Percentiles rank a stretch among this genome's conserved stretches.
Conservation (phyloP, 345 rosid genomes). For the Eucalyptus sp. region DNA sequence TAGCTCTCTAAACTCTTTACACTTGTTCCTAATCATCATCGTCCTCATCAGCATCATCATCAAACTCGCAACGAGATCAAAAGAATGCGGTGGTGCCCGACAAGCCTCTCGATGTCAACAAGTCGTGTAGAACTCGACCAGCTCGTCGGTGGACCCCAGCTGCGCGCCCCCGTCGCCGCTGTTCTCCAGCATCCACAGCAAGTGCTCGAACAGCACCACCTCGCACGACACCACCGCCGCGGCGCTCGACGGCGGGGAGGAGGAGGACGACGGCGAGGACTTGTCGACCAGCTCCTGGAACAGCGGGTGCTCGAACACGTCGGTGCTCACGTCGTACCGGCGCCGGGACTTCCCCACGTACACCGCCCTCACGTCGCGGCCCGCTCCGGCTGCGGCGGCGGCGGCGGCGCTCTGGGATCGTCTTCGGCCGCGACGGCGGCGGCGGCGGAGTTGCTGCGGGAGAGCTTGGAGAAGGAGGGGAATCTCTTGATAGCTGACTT, state of each 20-base stretch:
- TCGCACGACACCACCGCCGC: slow-evolving; percentile 60
- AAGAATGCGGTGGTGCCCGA: not conserved
- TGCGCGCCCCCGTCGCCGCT: slow-evolving; percentile 13
- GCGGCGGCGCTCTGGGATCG: not conserved
- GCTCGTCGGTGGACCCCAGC: slow-evolving; percentile 64
- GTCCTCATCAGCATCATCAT: not conserved
- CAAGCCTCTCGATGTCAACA: not conserved
- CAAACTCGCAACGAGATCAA: not conserved
- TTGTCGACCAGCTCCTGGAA: slow-evolving; percentile 65
- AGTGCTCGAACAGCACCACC: slow-evolving; percentile 87
- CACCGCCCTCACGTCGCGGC: slow-evolving; percentile 37
- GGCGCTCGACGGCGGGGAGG: slow-evolving; percentile 2
- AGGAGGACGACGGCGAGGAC: slow-evolving; percentile 16
- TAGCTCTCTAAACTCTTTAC: not conserved
- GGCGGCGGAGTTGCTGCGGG: slow-evolving; percentile 4
- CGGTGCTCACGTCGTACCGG: slow-evolving; percentile 45
- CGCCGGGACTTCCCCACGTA: slow-evolving; percentile 86
- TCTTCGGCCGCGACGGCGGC: not conserved
- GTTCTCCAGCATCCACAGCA: slow-evolving; percentile 85
- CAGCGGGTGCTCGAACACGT: slow-evolving; percentile 61
- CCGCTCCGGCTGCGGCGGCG: not conserved
- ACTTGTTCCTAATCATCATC: not conserved
- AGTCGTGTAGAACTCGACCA: slow-evolving; percentile 54
- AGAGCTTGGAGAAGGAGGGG: slow-evolving; percentile 64
- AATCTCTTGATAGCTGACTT: slow-evolving; percentile 81